phyloP scores from a whole-genome alignment of 176 grass and related monocot genomes.

The Pontederia crassipes region DNA sequence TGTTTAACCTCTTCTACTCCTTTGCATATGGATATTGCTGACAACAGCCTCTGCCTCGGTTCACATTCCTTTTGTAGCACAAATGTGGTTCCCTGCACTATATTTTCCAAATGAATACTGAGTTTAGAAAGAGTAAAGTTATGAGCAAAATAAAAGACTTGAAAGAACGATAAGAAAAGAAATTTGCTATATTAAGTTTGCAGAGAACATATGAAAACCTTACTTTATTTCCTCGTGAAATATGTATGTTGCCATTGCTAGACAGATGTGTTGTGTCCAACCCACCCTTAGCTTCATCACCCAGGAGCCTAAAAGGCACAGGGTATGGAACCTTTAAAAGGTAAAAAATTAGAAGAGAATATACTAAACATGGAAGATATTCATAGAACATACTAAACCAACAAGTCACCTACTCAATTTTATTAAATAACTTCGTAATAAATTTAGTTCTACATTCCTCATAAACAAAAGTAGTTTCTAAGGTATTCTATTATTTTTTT shows the following conservation, averaged over 20 bases:
- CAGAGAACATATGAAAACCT: neutral
- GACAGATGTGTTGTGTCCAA: conserved; percentile 92
- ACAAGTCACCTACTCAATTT: conserved; percentile 61
- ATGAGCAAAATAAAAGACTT: neutral
- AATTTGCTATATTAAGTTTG: neutral
- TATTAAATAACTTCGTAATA: conserved; percentile 59
- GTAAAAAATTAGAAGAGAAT: conserved; percentile 66
- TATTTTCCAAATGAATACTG: conserved; percentile 22
- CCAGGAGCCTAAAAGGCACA: conserved; percentile 83
- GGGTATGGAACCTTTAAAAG: conserved; percentile 98
- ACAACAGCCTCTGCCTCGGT: conserved; percentile 67
- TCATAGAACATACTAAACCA: neutral
- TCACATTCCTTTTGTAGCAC: conserved; percentile 77
- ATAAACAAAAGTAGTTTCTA: conserved; percentile 54
- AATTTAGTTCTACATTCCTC: conserved; percentile 60
- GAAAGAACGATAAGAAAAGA: neutral
- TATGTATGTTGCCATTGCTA: conserved; percentile 61
- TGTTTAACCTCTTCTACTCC: conserved; percentile 40
- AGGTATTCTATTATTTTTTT: conserved; percentile 27
- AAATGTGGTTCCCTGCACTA: conserved; percentile 99
- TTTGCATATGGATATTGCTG: conserved; percentile 50
- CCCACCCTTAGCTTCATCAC: conserved; percentile 97
- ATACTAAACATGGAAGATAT: neutral
- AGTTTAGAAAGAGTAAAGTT: conserved; percentile 30
- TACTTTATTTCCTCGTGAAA: conserved; percentile 99